Base-by-base conservation (phyloP, 495 filamentous ascomycete genomes). In the Pyrenula aspistea region DNA sequence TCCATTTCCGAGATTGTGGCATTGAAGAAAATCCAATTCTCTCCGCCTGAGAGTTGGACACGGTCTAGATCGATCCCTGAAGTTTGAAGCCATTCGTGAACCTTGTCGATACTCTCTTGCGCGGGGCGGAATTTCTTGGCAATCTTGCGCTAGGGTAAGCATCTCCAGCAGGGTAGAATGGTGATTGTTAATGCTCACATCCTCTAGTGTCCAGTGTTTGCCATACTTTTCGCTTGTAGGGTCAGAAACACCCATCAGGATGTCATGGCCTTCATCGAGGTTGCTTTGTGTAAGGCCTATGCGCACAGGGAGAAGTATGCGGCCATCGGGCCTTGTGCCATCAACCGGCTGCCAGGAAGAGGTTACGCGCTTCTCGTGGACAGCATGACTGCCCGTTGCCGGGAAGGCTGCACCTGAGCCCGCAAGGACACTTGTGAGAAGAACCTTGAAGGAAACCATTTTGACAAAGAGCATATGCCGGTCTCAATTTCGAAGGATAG, bases 231-330 rank as follows among this genome's bases (percentile, higher is more conserved):
- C 8, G 2, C 62, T 65, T n/a, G 52, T 53, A 1, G 63, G 65
- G 49, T 65, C 54, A 22, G 64, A 81, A 65, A 82, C 66, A 52
- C 76, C 68, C 76, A 81, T 80, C 2, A 83, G 67, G 25, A 77
- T 73, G 12, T 77, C 76, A 57, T 82, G 75, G 0, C 71, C 78
- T 23, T 65, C 63, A 51, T 81, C 73, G 22, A 82, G 54, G 51
- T 82, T 82, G 24, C 68, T 68, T 62, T 83, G 79, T 2, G 68
- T 68, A 60, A 83, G 62, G 4, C 77, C 80, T 52, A 83, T 81
- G 50, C 78, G 72, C 22, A 83, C 73, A 1, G 79, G 77, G 19
- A 83, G 66, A 8, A 72, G 61, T 2, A 71, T 61, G 12, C 62
- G 59, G 4, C 57, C 60, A 19, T 70, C 56, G 22, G 75, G 54